These are phyloP conservation scores for Inga leiocalycina DNA, from an alignment of 306 rosid genomes.

Conservation along the genomic window DNA sequence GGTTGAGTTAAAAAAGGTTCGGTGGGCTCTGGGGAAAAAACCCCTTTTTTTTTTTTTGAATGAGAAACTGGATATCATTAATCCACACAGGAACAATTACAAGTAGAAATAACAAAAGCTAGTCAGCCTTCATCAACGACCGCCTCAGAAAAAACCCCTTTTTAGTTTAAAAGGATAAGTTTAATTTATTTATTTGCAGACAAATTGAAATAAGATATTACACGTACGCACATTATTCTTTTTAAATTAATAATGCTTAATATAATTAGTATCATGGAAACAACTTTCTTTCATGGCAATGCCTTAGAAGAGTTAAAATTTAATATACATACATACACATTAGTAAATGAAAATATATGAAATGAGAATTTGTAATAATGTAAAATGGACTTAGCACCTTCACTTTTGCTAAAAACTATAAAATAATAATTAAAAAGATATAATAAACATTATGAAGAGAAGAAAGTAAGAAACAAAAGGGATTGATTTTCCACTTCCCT, in stretches of 20 bases:
- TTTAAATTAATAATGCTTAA: not conserved
- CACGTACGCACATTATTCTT: not conserved
- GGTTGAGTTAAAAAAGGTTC: not conserved
- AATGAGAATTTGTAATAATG: not conserved
- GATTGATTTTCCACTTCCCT: not conserved
- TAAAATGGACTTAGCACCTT: not conserved
- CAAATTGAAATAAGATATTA: not conserved
- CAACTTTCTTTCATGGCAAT: conserved; percentile 24
- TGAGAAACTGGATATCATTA: no score
- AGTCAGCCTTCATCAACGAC: no score
- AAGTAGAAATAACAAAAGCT: no score
- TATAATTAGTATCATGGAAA: not conserved
- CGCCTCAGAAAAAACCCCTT: no score
- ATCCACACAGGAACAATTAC: no score
- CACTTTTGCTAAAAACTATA: not conserved
- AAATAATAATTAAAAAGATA: not conserved
- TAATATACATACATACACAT: not conserved
- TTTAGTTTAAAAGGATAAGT: not conserved
- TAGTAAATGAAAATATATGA: not conserved
- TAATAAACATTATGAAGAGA: not conserved
- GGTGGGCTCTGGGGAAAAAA: not conserved
- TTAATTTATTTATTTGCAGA: not conserved
- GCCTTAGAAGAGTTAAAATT: not conserved
- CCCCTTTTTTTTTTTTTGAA: no score
- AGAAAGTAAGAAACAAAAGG: not conserved